A percentile compares a stretch with the other conserved stretches of the same genome.
phyloP scores from a whole-genome alignment of 257 asterid genomes.

The Coffea eugenioides region DNA sequence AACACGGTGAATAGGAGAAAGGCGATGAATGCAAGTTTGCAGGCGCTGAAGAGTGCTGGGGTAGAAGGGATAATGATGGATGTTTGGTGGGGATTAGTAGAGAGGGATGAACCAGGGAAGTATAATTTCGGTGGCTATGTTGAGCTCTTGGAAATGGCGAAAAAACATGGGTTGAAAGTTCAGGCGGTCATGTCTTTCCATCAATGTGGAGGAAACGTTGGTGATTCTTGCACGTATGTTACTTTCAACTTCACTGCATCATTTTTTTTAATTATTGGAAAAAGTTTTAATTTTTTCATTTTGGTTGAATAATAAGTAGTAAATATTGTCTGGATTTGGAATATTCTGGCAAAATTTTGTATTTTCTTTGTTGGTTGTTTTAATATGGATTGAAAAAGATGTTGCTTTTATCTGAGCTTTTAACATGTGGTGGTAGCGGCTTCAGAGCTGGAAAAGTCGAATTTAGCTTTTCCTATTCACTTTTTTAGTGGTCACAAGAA shows the following conservation, averaged over 20 bases:
- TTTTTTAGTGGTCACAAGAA: slow-evolving; percentile 6
- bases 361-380: background rate
- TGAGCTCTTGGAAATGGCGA: slow-evolving; percentile 91
- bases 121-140: slow-evolving; percentile 89
- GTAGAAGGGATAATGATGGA: slow-evolving; percentile 99
- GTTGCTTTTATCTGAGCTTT: slow-evolving; percentile 18
- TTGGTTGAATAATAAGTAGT: too few relatives aligned
- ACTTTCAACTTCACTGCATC: background rate
- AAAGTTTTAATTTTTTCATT: background rate
- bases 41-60: slow-evolving; percentile 92
- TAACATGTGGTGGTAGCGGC: slow-evolving; percentile 1
- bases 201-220: slow-evolving; percentile 97
- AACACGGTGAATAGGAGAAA: slow-evolving; percentile 84
- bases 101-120: slow-evolving; percentile 69
- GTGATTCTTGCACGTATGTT: slow-evolving; percentile 91
- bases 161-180: slow-evolving; percentile 83
- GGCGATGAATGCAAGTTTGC: slow-evolving; percentile 95
- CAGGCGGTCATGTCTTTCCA: slow-evolving; percentile 99
- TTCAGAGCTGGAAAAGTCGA: slow-evolving; percentile 8
- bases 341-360: background rate
- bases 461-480: background rate
- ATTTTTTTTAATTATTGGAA: background rate
- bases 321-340: background rate
- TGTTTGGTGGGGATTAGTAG: slow-evolving; percentile 98
- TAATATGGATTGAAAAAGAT: background rate